phyloP scores from a whole-genome alignment of 2,329 filamentous ascomycete genomes.

The Elsinoe arachidis region DNA sequence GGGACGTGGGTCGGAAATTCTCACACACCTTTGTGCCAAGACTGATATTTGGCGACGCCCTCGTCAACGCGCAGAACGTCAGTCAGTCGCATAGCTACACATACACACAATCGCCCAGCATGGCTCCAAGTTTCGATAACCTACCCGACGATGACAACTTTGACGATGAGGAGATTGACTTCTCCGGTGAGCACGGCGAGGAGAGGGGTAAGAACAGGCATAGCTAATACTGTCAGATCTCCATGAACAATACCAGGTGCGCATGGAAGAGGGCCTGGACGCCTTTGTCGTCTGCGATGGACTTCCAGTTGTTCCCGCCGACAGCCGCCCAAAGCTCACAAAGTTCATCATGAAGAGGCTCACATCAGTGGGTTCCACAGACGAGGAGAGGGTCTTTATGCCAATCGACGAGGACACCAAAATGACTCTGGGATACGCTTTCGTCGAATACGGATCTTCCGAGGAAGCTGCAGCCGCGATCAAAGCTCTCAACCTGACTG shows the following conservation, averaged over 20 bases:
- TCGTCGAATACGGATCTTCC: constrained; percentile 88
- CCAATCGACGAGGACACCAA: constrained; percentile 72
- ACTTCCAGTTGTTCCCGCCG: constrained; percentile 78
- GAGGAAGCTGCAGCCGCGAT: constrained; percentile 84
- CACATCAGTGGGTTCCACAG: constrained; percentile 72
- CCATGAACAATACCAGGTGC: constrained; percentile 88
- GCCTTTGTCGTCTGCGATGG: constrained; percentile 95
- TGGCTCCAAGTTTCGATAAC: constrained; percentile 91
- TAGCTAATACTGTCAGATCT: constrained; percentile 51
- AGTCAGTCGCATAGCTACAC: background rate
- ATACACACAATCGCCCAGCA: constrained; percentile 40
- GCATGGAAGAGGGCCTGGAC: constrained; percentile 90
- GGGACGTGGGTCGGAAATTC: background rate
- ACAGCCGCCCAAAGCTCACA: constrained; percentile 85
- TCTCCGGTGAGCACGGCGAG: constrained; percentile 49
- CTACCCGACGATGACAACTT: constrained; percentile 78
- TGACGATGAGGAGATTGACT: constrained; percentile 89
- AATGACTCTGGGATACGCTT: constrained; percentile 84
- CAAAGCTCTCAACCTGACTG: constrained; percentile 74
- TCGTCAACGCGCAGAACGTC: background rate
- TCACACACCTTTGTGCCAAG: constrained; percentile 1
- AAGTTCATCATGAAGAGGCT: constrained; percentile 96
- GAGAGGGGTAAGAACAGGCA: background rate
- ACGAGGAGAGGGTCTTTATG: constrained; percentile 87
- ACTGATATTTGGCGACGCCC: constrained; percentile 2